Base-by-base conservation (phyloP, 495 filamentous ascomycete species). In the Evansstolkia leycettana region DNA sequence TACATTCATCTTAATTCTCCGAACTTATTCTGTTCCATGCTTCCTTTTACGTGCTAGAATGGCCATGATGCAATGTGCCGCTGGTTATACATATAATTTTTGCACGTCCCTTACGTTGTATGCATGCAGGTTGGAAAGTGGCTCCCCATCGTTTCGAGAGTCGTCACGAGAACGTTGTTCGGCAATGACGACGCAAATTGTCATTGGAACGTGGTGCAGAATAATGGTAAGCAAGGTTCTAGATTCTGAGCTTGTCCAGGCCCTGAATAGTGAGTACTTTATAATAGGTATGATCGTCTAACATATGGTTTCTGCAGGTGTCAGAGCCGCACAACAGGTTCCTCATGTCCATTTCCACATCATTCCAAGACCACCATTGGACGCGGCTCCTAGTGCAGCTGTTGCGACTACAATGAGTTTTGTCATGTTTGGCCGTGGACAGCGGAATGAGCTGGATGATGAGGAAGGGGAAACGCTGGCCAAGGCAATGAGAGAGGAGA, bases 191-290 rank as follows among this genome's bases (percentile, higher is more conserved):
- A 52, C 18, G 41, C 42, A 27, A 72, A 85, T 19, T 67, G 64
- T 12, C 83, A 87, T 57, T 89, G 82, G 78, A 96, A 96, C 57
- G 71, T 94, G 14, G 82, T 94, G 40, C 86, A 94, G 64, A 96
- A 96, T 58, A 96, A 94, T 57, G 88, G 76, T 80, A 60, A 24
- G 32, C 17, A 6, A 33, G 5, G n/a, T n/a, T n/a, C n/a, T n/a
- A 37, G 29, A 1, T 17, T 36, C 5, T 37, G 16, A 30, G 15
- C 25, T 15, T 32, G 14, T 26, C 25, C 13, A 40, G 10, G 10
- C 13, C 17, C 29, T 28, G 25, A 8, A 28, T n/a, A 28, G 25
- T 28, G 8, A 28, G 14, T 18, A 8, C 8, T 23, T 17, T 15
- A 18, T 31, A 19, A n/a, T n/a, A n/a, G n/a, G n/a, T n/a, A n/a